Percentiles rank a stretch among this genome's conserved stretches.
Conservation (phyloP, 805 yeast species). For the Nakazawaea sp. region DNA sequence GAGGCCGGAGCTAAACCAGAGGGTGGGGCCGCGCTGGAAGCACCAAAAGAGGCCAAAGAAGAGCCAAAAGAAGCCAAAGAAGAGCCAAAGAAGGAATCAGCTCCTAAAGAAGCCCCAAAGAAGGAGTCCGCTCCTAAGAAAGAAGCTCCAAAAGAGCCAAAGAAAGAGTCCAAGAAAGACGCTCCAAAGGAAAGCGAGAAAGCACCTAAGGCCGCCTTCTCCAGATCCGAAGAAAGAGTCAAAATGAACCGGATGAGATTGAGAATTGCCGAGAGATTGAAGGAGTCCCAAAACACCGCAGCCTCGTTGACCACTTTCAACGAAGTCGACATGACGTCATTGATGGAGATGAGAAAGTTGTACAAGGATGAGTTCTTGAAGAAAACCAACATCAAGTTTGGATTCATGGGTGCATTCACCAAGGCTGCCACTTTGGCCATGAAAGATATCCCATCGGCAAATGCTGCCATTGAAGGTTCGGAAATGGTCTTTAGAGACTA, state of each 20-base stretch:
- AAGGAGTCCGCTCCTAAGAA: conserved; percentile 19
- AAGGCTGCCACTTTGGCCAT: conserved; percentile 90
- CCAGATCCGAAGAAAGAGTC: conserved; percentile 85
- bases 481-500: conserved; percentile 95
- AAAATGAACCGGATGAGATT: conserved; percentile 99
- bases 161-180: conserved; percentile 15
- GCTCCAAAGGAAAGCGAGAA: conserved; percentile 25
- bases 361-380: conserved; percentile 96
- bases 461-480: conserved; percentile 91
- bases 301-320: conserved; percentile 97
- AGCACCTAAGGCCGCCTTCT: conserved; percentile 41
- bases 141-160: conserved; percentile 17
- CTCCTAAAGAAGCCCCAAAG: conserved; percentile 17
- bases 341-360: conserved; percentile 89
- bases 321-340: conserved; percentile 92
- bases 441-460: conserved; percentile 91
- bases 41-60: conserved; percentile 18
- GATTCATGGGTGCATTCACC: conserved; percentile 98
- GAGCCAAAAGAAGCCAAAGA: conserved; percentile 24
- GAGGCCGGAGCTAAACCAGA: conserved; percentile 74
- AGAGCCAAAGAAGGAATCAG: conserved; percentile 26
- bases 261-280: conserved; percentile 97
- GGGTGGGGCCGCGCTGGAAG: conserved; percentile 30
- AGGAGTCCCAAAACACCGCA: conserved; percentile 98
- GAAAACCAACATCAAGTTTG: conserved; percentile 89